These are phyloP conservation scores for Chaetoceros tenuissimus DNA, from an alignment of 108 stramenopile genomes.

Conservation along the genomic window DNA sequence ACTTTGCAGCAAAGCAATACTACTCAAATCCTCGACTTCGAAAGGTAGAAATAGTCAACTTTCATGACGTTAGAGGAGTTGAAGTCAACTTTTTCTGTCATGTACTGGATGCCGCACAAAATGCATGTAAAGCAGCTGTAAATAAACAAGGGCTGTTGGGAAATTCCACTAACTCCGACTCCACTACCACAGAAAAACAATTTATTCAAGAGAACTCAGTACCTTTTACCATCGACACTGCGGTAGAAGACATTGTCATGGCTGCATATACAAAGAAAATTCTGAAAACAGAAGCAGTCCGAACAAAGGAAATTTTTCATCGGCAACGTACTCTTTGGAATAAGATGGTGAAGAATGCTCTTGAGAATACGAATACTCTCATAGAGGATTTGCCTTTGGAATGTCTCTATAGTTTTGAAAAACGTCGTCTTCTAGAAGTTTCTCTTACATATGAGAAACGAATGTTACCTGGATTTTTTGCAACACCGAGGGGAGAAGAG, in stretches of 20 bases:
- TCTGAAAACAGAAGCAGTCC: neutral
- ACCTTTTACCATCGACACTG: neutral
- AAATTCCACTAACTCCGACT: too few relatives aligned
- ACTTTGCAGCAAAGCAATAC: conserved; percentile 13
- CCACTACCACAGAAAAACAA: neutral
- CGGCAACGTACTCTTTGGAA: conserved; percentile 4
- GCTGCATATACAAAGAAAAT: conserved; percentile 1
- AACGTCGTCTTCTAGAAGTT: too few relatives aligned
- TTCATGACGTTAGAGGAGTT: neutral
- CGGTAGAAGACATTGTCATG: conserved; percentile 8
- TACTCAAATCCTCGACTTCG: conserved; percentile 6
- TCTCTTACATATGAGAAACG: too few relatives aligned
- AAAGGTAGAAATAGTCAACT: conserved; percentile 9
- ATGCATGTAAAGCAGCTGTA: conserved; percentile 10
- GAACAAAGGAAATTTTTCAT: neutral
- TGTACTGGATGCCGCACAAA: conserved; percentile 11
- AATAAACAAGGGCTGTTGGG: neutral
- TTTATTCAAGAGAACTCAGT: neutral
- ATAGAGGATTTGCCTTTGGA: too few relatives aligned
- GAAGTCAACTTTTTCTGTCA: conserved; percentile 10
- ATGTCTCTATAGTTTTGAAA: too few relatives aligned
- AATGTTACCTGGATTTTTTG: too few relatives aligned
- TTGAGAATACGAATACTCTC: neutral
- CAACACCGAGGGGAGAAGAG: too few relatives aligned
- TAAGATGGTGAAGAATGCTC: conserved; percentile 1